Conservation (phyloP, 371 early-diverging fungal genomes). For the Apophysomyces variabilis region DNA sequence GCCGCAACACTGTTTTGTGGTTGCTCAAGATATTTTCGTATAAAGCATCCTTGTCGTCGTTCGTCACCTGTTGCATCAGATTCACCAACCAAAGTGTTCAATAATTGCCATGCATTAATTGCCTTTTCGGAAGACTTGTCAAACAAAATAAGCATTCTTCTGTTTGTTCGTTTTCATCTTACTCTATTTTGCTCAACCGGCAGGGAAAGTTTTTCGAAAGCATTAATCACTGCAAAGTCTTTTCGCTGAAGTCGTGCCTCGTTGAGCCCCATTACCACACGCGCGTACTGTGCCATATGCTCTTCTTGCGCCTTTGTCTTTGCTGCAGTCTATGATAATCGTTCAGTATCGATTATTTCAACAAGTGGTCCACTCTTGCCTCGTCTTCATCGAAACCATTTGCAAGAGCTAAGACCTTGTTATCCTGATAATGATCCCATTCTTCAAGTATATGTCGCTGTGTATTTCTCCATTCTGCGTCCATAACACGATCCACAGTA, state of each 20-base stretch:
- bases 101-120: conserved; percentile 18
- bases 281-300: conserved; percentile 18
- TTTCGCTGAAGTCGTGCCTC: conserved; percentile 18
- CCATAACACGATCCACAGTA: conserved; percentile 12
- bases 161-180: background rate
- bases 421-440: conserved; percentile 26
- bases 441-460: conserved; percentile 23
- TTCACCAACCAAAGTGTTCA: conserved; percentile 11
- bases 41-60: background rate
- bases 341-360: background rate
- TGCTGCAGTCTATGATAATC: background rate
- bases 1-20: background rate
- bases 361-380: background rate
- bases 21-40: background rate
- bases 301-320: conserved; percentile 9
- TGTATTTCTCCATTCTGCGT: conserved; percentile 13
- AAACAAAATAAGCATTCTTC: background rate
- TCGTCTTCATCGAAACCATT: conserved; percentile 4
- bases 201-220: conserved; percentile 13
- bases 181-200: conserved; percentile 15
- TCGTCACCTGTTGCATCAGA: background rate
- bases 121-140: conserved; percentile 10
- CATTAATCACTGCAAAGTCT: conserved; percentile 15
- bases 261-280: conserved; percentile 17
- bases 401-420: conserved; percentile 4